A percentile compares a stretch with the other conserved stretches of the same genome.
phyloP scores from a whole-genome alignment of 2,329 filamentous ascomycete genomes.

The Aspergillus ruber region DNA sequence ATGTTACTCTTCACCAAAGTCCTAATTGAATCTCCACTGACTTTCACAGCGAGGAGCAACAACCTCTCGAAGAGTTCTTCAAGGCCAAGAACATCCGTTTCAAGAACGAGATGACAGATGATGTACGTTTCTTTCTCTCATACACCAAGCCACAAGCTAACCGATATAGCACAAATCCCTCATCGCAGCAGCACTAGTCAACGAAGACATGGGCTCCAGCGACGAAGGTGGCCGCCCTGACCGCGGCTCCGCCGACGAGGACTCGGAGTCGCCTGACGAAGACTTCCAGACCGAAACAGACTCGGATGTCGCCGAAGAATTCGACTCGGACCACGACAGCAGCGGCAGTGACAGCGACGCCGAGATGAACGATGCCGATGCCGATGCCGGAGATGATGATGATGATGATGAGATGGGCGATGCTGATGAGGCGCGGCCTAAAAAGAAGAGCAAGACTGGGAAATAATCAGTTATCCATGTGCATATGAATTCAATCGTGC shows the following conservation, averaged over 20 bases:
- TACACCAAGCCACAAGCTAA: neutral
- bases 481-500: neutral
- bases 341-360: constrained; percentile 63
- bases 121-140: constrained; percentile 53
- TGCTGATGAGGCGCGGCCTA: constrained; percentile 51
- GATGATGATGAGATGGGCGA: constrained; percentile 25
- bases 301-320: constrained; percentile 94
- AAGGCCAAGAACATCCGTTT: constrained; percentile 89
- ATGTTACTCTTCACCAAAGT: constrained; percentile 12
- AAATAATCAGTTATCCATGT: constrained; percentile 17
- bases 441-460: constrained; percentile 56
- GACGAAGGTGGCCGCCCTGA: constrained; percentile 67
- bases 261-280: constrained; percentile 90
- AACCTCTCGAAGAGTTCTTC: constrained; percentile 95
- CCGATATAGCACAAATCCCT: constrained; percentile 37
- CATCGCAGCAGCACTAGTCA: constrained; percentile 73
- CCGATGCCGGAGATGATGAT: constrained; percentile 31
- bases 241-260: constrained; percentile 88
- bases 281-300: constrained; percentile 92
- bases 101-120: constrained; percentile 98
- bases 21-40: constrained; percentile 15
- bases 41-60: constrained; percentile 68
- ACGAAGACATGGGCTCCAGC: constrained; percentile 76
- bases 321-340: constrained; percentile 84
- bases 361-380: constrained; percentile 51